Conservation (phyloP, 2,329 filamentous ascomycete species). For the Alternaria sp. region DNA sequence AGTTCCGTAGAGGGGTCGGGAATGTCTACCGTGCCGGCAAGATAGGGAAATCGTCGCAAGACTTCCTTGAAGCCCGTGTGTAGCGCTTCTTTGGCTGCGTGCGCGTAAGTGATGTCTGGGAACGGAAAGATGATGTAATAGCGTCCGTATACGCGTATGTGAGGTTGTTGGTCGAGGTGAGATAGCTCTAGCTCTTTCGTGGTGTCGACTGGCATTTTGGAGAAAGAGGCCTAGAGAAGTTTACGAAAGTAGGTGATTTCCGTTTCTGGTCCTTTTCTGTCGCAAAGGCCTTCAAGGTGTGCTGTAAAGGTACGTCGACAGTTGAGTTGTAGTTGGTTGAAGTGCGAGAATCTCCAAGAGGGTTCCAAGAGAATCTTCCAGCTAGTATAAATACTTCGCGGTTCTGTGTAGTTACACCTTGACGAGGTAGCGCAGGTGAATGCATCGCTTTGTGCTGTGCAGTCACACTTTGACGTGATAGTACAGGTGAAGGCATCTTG, state of each 20-base stretch:
- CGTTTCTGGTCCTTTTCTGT: neutral
- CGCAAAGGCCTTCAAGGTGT: neutral
- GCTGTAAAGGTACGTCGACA: neutral
- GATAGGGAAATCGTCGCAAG: slow-evolving; percentile 21
- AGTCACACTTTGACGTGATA: neutral
- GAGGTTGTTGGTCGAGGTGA: slow-evolving; percentile 26
- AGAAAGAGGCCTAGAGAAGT: neutral
- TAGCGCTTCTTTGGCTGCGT: slow-evolving; percentile 22
- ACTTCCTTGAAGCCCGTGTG: slow-evolving; percentile 18
- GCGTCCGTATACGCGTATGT: slow-evolving; percentile 25
- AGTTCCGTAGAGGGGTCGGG: slow-evolving; percentile 4
- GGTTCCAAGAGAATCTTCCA: neutral
- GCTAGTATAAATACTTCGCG: slow-evolving; percentile 7
- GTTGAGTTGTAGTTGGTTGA: neutral
- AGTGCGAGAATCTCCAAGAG: slow-evolving; percentile 1
- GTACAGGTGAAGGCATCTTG: neutral
- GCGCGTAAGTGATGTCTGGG: slow-evolving; percentile 14
- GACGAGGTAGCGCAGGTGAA: neutral
- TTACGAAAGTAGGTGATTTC: slow-evolving; percentile 3
- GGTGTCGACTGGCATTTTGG: neutral
- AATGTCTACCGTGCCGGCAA: slow-evolving; percentile 24
- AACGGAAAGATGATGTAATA: slow-evolving; percentile 28
- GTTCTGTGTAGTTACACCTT: neutral
- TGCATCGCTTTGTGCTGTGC: neutral
- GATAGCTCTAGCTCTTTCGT: slow-evolving; percentile 23